These are phyloP conservation scores for Puccinia polysora DNA, from an alignment of 1,284 basidiomycete species.

Conservation along the genomic window DNA sequence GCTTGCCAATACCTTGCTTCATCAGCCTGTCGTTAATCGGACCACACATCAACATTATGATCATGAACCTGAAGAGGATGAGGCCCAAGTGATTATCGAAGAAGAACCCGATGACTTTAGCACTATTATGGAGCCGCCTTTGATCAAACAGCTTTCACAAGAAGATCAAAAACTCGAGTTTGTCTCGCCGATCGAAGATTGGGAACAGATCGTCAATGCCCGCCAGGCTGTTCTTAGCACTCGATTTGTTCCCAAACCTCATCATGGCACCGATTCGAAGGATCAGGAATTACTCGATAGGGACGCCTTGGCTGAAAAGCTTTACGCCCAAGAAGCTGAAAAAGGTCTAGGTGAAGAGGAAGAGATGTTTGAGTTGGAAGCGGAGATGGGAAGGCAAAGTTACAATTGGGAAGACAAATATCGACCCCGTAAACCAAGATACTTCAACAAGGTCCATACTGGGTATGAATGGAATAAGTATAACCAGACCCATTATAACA, in stretches of 20 bases:
- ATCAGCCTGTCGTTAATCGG: slow-evolving; percentile 52
- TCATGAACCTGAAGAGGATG: slow-evolving; percentile 51
- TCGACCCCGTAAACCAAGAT: slow-evolving; percentile 92
- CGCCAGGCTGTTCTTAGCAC: slow-evolving; percentile 63
- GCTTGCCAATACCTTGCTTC: slow-evolving; percentile 71
- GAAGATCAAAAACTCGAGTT: slow-evolving; percentile 43
- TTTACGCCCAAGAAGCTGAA: slow-evolving; percentile 70
- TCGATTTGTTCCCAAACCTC: slow-evolving; percentile 71
- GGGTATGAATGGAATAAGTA: slow-evolving; percentile 99
- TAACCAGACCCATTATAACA: slow-evolving; percentile 96
- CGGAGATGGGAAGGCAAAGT: slow-evolving; percentile 70
- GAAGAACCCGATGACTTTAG: slow-evolving; percentile 43
- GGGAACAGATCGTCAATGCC: slow-evolving; percentile 40
- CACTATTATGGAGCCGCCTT: slow-evolving; percentile 32
- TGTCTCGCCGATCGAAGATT: slow-evolving; percentile 32
- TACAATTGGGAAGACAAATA: slow-evolving; percentile 99
- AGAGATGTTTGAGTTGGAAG: slow-evolving; percentile 85
- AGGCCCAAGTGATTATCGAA: slow-evolving; percentile 1
- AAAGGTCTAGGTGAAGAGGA: slow-evolving; percentile 91
- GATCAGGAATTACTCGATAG: slow-evolving; percentile 57
- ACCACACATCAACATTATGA: slow-evolving; percentile 55
- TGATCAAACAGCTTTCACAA: slow-evolving; percentile 24
- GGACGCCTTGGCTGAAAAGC: slow-evolving; percentile 75
- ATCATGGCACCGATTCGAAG: slow-evolving; percentile 46
- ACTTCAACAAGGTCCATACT: slow-evolving; percentile 99